Evolutionary conservation across 306 rosid genomes (phyloP).

Genomic region (Cicer judaicum): DNA sequence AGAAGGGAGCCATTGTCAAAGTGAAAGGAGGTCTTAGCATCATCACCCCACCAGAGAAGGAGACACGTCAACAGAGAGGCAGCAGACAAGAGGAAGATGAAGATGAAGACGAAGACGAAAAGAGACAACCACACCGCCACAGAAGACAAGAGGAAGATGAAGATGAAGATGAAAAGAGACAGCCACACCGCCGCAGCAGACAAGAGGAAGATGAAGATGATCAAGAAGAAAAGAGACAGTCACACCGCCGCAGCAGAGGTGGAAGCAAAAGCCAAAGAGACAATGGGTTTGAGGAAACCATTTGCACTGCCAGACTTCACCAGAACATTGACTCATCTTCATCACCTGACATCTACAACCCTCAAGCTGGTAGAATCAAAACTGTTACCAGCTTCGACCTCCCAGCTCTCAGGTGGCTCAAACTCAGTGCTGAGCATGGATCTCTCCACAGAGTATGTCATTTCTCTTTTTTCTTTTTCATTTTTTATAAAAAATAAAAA

Average conservation of each 20-base stretch:
- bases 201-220: background rate
- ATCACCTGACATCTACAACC: slow-evolving; percentile 56
- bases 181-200: background rate
- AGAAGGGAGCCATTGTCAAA: slow-evolving; percentile 51
- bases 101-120: background rate
- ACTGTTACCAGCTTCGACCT: slow-evolving; percentile 50
- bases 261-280: background rate
- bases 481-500: too few relatives aligned
- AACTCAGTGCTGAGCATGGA: slow-evolving; percentile 57
- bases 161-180: background rate
- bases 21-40: slow-evolving; percentile 56
- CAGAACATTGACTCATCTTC: slow-evolving; percentile 52
- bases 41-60: slow-evolving; percentile 45
- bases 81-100: background rate
- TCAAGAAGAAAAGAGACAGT: too few relatives aligned
- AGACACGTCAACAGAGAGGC: background rate
- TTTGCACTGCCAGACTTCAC: slow-evolving; percentile 53
- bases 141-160: background rate
- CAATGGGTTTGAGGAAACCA: slow-evolving; percentile 56
- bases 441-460: slow-evolving; percentile 40
- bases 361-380: slow-evolving; percentile 52
- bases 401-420: slow-evolving; percentile 49
- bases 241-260: background rate
- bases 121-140: too few relatives aligned
- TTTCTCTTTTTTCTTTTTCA: background rate